Percentiles rank a stretch among this genome's conserved stretches.
These are phyloP conservation scores for Xylaria hypoxylon DNA, from an alignment of 2,329 filamentous ascomycete species.

Conservation along the genomic window DNA sequence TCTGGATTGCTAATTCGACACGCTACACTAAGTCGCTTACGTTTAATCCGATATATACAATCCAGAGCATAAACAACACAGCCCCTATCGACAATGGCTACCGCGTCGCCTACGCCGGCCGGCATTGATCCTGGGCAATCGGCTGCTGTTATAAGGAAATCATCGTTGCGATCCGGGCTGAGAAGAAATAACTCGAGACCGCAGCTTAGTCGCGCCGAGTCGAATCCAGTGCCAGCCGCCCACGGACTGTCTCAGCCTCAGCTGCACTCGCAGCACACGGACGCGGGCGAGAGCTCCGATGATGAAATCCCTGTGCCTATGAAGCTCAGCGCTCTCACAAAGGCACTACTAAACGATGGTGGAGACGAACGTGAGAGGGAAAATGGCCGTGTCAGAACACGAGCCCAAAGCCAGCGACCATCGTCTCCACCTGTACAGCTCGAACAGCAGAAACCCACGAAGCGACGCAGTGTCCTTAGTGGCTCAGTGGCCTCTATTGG, in stretches of 20 bases:
- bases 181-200: constrained; percentile 63
- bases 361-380: constrained; percentile 61
- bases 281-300: constrained; percentile 83
- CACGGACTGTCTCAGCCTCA: constrained; percentile 40
- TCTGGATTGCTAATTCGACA: constrained; percentile 44
- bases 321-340: constrained; percentile 93
- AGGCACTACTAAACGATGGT: constrained; percentile 79
- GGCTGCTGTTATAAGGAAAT: constrained; percentile 61
- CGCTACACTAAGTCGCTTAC: constrained; percentile 36
- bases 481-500: constrained; percentile 57
- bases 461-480: constrained; percentile 63
- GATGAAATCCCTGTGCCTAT: constrained; percentile 92
- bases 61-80: constrained; percentile 35
- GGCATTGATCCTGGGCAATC: constrained; percentile 59
- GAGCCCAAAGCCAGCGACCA: constrained; percentile 58
- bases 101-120: constrained; percentile 61
- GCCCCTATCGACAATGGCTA: constrained; percentile 44
- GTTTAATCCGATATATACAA: constrained; percentile 36
- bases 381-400: constrained; percentile 56
- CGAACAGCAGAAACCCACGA: constrained; percentile 49
- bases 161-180: constrained; percentile 67
- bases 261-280: constrained; percentile 58
- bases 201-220: constrained; percentile 59
- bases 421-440: constrained; percentile 57
- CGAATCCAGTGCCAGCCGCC: constrained; percentile 54